Conservation (phyloP, 768 basidiomycete species). For the Tulasnella sp. region DNA sequence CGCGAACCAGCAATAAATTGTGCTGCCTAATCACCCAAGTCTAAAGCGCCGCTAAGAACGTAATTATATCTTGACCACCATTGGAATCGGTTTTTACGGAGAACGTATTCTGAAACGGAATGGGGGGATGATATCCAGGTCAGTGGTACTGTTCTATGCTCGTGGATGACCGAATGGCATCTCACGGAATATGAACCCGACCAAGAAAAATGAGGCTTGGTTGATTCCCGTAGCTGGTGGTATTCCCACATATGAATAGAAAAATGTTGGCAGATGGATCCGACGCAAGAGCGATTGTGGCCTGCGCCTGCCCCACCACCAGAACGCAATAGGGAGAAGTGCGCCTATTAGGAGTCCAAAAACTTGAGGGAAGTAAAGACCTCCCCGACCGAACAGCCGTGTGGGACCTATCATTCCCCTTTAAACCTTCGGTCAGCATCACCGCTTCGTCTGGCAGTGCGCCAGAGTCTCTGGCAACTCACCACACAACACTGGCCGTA, state of each 20-base stretch:
- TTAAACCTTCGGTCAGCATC: not conserved
- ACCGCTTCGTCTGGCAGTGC: not conserved
- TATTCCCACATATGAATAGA: slow-evolving; percentile 38
- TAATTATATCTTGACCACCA: not conserved
- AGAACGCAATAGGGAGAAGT: slow-evolving; percentile 43
- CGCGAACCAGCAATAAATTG: not conserved
- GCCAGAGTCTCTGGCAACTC: slow-evolving; percentile 24
- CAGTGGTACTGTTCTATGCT: not conserved
- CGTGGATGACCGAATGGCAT: not conserved
- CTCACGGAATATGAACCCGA: not conserved
- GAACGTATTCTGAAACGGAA: not conserved
- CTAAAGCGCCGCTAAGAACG: not conserved
- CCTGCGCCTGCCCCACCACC: slow-evolving; percentile 31
- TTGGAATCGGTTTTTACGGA: not conserved
- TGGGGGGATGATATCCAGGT: not conserved
- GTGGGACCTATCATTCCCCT: slow-evolving; percentile 47
- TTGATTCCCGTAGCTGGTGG: not conserved
- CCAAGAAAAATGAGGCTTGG: not conserved
- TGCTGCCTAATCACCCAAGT: slow-evolving; percentile 31
- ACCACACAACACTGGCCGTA: slow-evolving; percentile 1
- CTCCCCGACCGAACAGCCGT: slow-evolving; percentile 40
- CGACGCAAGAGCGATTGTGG: slow-evolving; percentile 38
- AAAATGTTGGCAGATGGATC: slow-evolving; percentile 37
- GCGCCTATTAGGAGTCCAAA: slow-evolving; percentile 43
- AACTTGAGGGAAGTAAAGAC: slow-evolving; percentile 41